These are phyloP conservation scores for Starmerella geochares DNA, from an alignment of 805 yeast species.

Conservation along the genomic window DNA sequence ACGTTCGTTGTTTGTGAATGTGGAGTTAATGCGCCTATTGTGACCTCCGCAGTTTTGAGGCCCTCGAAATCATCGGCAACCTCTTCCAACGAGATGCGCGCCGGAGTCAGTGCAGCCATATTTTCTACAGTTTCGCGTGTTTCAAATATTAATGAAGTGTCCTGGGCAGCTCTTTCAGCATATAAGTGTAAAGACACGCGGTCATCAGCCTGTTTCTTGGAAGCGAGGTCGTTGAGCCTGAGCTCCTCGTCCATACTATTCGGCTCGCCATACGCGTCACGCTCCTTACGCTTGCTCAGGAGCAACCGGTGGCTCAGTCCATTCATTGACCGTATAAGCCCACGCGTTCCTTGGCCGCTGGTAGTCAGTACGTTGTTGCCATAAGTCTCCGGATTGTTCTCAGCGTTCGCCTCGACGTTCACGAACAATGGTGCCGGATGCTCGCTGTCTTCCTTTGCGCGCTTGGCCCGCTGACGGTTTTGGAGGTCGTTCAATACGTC, in stretches of 20 bases:
- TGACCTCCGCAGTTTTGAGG: conserved; percentile 12
- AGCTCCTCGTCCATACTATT: conserved; percentile 25
- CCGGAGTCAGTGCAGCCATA: conserved; percentile 1
- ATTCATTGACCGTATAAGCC: conserved; percentile 79
- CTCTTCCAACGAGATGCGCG: conserved; percentile 66
- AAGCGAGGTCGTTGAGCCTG: conserved; percentile 26
- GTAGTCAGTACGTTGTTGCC: conserved; percentile 60
- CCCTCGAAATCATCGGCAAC: conserved; percentile 33
- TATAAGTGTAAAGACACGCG: conserved; percentile 1
- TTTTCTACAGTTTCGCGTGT: background rate
- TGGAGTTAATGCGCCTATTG: conserved; percentile 15
- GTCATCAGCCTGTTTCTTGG: conserved; percentile 8
- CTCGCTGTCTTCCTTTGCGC: conserved; percentile 18
- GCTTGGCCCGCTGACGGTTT: conserved; percentile 32
- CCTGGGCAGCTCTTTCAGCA: background rate
- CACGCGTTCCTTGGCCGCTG: conserved; percentile 45
- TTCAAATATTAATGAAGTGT: background rate
- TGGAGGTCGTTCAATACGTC: conserved; percentile 54
- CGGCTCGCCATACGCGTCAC: conserved; percentile 25
- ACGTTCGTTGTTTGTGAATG: conserved; percentile 2
- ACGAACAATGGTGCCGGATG: conserved; percentile 52
- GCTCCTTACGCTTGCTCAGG: conserved; percentile 31
- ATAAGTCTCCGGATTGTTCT: conserved; percentile 61
- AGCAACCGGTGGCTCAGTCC: conserved; percentile 75
- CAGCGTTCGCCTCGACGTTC: conserved; percentile 70